A percentile compares a stretch with the other conserved stretches of the same genome.
Conservation (phyloP, 805 yeast genomes). For the Candida silvicultrix region DNA sequence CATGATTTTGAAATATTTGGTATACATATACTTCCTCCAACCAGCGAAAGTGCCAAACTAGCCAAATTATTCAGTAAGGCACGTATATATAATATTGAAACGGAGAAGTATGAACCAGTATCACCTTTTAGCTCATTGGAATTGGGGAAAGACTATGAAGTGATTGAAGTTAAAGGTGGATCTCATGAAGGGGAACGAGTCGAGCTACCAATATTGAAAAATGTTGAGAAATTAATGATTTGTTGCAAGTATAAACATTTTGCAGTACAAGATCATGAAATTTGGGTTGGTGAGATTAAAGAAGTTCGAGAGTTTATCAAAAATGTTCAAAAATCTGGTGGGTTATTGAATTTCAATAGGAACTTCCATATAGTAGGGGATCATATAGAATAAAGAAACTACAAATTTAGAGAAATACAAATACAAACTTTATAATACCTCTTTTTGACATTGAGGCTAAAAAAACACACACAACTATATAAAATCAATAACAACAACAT, state of each 20-base stretch:
- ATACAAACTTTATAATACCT: neutral
- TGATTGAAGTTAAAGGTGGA: conserved; percentile 21
- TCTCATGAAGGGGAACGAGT: conserved; percentile 2
- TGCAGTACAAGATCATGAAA: conserved; percentile 76
- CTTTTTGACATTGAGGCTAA: neutral
- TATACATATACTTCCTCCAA: conserved; percentile 69
- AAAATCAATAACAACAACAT: neutral
- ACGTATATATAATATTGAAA: conserved; percentile 27
- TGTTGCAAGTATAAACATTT: conserved; percentile 51
- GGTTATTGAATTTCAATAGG: conserved; percentile 59
- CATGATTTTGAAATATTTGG: conserved; percentile 59
- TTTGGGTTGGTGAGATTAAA: conserved; percentile 78
- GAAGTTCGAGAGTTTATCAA: conserved; percentile 35
- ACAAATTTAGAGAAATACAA: too few species aligned
- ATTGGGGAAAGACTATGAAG: conserved; percentile 26
- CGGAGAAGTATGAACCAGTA: conserved; percentile 17
- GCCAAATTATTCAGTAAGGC: conserved; percentile 64
- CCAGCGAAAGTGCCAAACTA: conserved; percentile 42
- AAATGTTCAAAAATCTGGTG: conserved; percentile 40
- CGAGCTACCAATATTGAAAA: conserved; percentile 44
- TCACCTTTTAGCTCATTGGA: conserved; percentile 45
- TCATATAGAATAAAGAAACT: neutral
- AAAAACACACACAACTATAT: neutral
- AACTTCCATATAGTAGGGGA: conserved; percentile 47
- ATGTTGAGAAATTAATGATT: conserved; percentile 52